phyloP scores from a whole-genome alignment of 208 protist species.

The Leishmania arabica region DNA sequence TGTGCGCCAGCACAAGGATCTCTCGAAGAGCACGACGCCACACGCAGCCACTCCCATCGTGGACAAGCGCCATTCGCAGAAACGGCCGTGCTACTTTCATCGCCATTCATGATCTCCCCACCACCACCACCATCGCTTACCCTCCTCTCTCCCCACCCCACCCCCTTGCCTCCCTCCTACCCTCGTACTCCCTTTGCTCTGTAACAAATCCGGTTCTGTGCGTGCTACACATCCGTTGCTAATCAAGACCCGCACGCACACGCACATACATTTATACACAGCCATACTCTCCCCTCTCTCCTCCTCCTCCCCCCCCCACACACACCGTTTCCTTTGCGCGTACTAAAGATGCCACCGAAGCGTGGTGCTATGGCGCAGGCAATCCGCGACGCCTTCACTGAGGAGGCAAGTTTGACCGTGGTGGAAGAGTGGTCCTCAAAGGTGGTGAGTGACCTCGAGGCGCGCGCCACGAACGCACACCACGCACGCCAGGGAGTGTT shows the following conservation, averaged over 20 bases:
- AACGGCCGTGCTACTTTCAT: neutral
- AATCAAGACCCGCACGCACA: neutral
- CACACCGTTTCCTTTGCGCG: neutral
- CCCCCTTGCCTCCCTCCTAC: too few species aligned
- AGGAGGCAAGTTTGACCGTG: constrained; percentile 44
- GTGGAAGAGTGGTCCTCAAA: constrained; percentile 56
- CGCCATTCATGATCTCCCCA: neutral
- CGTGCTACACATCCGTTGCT: neutral
- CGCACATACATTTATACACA: neutral
- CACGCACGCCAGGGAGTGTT: constrained; percentile 23
- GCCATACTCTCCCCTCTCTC: neutral
- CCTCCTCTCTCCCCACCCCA: neutral
- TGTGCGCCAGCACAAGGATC: neutral
- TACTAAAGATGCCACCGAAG: constrained; percentile 53
- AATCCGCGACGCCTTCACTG: constrained; percentile 66
- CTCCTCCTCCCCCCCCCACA: neutral
- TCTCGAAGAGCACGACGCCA: neutral
- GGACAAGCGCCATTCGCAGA: neutral
- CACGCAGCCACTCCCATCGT: neutral
- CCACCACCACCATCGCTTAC: neutral
- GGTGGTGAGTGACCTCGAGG: constrained; percentile 36
- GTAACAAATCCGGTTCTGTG: neutral
- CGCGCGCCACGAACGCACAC: constrained; percentile 23
- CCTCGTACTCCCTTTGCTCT: neutral
- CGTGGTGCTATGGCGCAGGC: constrained; percentile 52